phyloP scores from a whole-genome alignment of 1,284 basidiomycete species.

The Leccinum subrobustum region DNA sequence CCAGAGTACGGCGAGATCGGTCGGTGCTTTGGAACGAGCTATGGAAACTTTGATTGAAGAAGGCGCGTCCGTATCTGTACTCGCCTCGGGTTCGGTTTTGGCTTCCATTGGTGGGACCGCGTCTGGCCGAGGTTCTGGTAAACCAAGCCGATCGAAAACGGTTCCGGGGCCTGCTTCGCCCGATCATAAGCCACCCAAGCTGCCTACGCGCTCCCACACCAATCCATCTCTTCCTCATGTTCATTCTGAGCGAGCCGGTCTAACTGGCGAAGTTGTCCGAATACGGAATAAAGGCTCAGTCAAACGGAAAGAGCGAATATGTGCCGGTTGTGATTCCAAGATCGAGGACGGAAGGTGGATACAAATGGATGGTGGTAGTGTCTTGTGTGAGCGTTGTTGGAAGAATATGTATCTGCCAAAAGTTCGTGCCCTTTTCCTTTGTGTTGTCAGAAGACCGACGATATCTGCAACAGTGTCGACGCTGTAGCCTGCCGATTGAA shows the following conservation, averaged over 20 bases:
- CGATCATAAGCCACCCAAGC: constrained; percentile 46
- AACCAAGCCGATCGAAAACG: constrained; percentile 45
- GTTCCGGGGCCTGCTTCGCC: constrained; percentile 43
- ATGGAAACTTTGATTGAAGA: constrained; percentile 53
- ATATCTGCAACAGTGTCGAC: constrained; percentile 60
- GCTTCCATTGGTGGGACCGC: constrained; percentile 29
- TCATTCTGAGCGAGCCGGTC: constrained; percentile 29
- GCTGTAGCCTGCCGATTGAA: constrained; percentile 82
- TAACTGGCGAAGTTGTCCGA: constrained; percentile 24
- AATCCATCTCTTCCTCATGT: constrained; percentile 41
- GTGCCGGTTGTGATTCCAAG: constrained; percentile 63
- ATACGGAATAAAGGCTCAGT: constrained; percentile 26
- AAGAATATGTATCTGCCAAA: constrained; percentile 93
- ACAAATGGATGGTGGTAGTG: constrained; percentile 69
- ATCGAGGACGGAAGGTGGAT: constrained; percentile 84
- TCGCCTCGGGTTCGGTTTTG: constrained; percentile 31
- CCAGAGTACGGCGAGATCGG: constrained; percentile 26
- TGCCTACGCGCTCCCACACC: constrained; percentile 56
- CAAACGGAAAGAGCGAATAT: constrained; percentile 41
- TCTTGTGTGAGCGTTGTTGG: constrained; percentile 87
- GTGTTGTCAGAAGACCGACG: constrained; percentile 3
- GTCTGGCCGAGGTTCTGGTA: constrained; percentile 35
- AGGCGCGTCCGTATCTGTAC: constrained; percentile 31
- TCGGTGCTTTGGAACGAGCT: constrained; percentile 42
- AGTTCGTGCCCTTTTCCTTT: constrained; percentile 40